Percentiles rank a stretch among this genome's conserved stretches.
Conservation (phyloP, 768 basidiomycete species). For the Suillus americanus region DNA sequence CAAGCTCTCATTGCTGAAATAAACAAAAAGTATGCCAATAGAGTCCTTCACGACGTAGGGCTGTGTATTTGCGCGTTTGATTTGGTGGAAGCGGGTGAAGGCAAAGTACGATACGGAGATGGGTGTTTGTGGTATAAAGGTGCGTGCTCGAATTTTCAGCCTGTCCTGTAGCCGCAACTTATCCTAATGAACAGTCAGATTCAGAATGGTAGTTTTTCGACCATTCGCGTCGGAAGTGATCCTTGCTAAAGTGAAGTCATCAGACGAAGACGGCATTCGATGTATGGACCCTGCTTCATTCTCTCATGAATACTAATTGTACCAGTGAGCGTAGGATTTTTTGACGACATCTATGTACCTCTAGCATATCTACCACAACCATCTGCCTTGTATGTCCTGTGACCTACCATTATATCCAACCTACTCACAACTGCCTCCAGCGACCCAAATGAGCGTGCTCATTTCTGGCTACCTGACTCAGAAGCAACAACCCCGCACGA, state of each 20-base stretch:
- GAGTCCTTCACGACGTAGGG: conserved; percentile 86
- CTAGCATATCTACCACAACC: conserved; percentile 78
- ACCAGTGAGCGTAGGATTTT: conserved; percentile 85
- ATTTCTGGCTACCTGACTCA: conserved; percentile 78
- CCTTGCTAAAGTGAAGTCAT: conserved; percentile 84
- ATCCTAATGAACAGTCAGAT: conserved; percentile 57
- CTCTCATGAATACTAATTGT: conserved; percentile 5
- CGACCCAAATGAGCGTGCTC: conserved; percentile 78
- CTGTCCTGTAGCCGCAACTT: neutral
- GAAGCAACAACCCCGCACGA: conserved; percentile 52
- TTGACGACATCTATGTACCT: conserved; percentile 91
- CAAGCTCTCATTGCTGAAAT: conserved; percentile 82
- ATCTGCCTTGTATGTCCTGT: conserved; percentile 62
- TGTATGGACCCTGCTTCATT: conserved; percentile 44
- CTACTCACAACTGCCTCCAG: conserved; percentile 34
- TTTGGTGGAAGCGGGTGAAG: conserved; percentile 81
- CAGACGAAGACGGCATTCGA: conserved; percentile 82
- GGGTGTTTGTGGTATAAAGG: conserved; percentile 95
- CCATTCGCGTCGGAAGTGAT: conserved; percentile 91
- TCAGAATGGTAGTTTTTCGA: conserved; percentile 87
- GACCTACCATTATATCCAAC: neutral
- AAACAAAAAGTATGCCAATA: conserved; percentile 95
- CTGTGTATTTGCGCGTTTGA: conserved; percentile 92
- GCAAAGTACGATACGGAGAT: conserved; percentile 92
- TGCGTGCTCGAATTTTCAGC: conserved; percentile 32